Evolutionary conservation across 2,329 filamentous ascomycete genomes (phyloP), one percentile per base, ranked within the genome.

Genomic region (Trichoderma sp.): DNA sequence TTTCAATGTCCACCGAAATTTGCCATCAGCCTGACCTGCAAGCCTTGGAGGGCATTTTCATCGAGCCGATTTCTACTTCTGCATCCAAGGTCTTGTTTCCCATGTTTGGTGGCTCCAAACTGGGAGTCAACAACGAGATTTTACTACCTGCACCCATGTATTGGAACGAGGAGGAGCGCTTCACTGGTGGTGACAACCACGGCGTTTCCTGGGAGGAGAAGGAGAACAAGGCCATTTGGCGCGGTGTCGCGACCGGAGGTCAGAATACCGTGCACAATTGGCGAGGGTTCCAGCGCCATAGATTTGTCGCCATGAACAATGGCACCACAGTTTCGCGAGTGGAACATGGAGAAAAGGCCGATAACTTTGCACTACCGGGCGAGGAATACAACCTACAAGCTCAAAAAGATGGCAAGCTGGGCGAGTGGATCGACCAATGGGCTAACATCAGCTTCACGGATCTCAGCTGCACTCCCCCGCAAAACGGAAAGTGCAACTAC

Each of bases 221-320:
- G 80, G 70, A 78, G 1, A 80, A 85, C 74, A 79, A 78, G 3
- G 84, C 87, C 43, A 81, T 91, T 64, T 92, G 91, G 90, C 88
- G 90, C 36, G 90, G 90, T 39, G 89, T 91, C 9, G 90, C 89
- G 1, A 91, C 90, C 1, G 90, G 90, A 3, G 91, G 90, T 1
- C 81, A 81, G 50, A 90, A 92, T 74, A 81, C 84, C 74, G 76
- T 84, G 78, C 75, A 85, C 32, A 93, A 90, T 75, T 94, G 92
- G 92, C 87, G 84, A 12, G 87, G 89, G 0, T 94, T 93, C 76
- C 92, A 94, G 74, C 88, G 92, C 4, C 92, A 94, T 77, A 90
- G 92, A 2, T 93, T 94, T 77, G 86, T 93, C 2, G 85, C 89
- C 59, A 92, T 94, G 89, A 87, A 90, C 76, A 94, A 94, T 75